A percentile compares a stretch with the other conserved stretches of the same genome.
Conservation (phyloP, 768 basidiomycete species). For the Leccinum arenicola region DNA sequence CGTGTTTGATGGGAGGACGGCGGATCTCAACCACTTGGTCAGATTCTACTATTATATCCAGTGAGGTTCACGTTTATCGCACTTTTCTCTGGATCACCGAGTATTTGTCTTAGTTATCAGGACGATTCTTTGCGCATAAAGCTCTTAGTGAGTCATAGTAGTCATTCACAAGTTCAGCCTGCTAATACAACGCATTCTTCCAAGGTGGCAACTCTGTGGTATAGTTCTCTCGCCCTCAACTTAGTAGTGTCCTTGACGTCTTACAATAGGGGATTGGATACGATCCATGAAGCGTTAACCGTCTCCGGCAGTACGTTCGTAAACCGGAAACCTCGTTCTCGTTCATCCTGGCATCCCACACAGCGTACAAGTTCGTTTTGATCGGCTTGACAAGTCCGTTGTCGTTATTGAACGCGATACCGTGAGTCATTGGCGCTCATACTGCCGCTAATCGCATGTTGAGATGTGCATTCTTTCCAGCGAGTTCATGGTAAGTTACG, state of each 20-base stretch:
- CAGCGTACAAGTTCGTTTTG: slow-evolving; percentile 14
- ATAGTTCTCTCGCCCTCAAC: background rate
- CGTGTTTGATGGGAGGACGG: background rate
- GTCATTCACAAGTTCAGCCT: background rate
- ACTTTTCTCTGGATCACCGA: background rate
- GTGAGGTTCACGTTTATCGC: background rate
- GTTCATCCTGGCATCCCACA: background rate
- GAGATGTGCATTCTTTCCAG: background rate
- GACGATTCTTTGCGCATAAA: slow-evolving; percentile 4
- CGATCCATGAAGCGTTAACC: slow-evolving; percentile 11
- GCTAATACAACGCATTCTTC: background rate
- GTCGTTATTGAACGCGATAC: background rate
- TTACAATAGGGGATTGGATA: slow-evolving; percentile 7
- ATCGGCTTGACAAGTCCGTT: background rate
- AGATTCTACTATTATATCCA: background rate
- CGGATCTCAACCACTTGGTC: background rate
- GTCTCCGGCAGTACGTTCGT: slow-evolving; percentile 11
- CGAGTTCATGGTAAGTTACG: slow-evolving; percentile 7
- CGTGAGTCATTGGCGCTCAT: slow-evolving; percentile 3
- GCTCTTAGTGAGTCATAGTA: slow-evolving; percentile 10
- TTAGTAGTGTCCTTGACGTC: background rate
- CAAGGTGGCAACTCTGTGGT: slow-evolving; percentile 16
- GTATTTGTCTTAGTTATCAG: background rate
- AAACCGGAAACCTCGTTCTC: background rate
- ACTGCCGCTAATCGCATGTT: background rate